A percentile compares a stretch with the other conserved stretches of the same genome.
These are phyloP conservation scores for Blastobotrys aristatus DNA, from an alignment of 1,139 yeast species.

Conservation along the genomic window DNA sequence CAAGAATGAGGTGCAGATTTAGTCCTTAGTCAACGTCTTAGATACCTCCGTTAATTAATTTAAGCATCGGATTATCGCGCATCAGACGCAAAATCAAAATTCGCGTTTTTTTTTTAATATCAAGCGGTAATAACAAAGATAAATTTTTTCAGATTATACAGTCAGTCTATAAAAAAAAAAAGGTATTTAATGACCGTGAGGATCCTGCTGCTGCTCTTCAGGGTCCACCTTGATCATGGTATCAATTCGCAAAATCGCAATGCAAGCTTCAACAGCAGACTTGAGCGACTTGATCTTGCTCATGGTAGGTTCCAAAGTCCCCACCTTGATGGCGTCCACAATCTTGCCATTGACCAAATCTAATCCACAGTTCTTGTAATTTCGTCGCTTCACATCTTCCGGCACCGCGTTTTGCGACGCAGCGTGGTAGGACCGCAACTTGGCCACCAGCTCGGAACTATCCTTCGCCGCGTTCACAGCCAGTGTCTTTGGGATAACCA, in stretches of 20 bases:
- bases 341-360: conserved; percentile 89
- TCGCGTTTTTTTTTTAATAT: too few species aligned
- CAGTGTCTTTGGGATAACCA: conserved; percentile 91
- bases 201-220: conserved; percentile 85
- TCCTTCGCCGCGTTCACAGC: conserved; percentile 98
- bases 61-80: too few species aligned
- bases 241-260: conserved; percentile 94
- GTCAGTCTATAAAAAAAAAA: neutral
- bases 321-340: conserved; percentile 75
- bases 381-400: conserved; percentile 74
- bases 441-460: conserved; percentile 89
- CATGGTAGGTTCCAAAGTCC: conserved; percentile 93
- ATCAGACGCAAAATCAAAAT: too few species aligned
- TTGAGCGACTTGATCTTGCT: conserved; percentile 89
- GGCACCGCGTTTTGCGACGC: conserved; percentile 86
- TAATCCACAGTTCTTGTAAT: conserved; percentile 85
- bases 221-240: conserved; percentile 98
- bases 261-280: conserved; percentile 96
- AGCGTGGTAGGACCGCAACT: conserved; percentile 92
- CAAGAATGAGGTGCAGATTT: conserved; percentile 12
- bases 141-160: too few species aligned
- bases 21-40: neutral
- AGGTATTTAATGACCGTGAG: conserved; percentile 26
- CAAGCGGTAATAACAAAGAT: too few species aligned
- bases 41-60: too few species aligned